Percentiles rank a stretch among this genome's conserved stretches.
These are phyloP conservation scores for Rostrohypoxylon terebratum DNA, from an alignment of 495 filamentous ascomycete genomes.

Conservation along the genomic window DNA sequence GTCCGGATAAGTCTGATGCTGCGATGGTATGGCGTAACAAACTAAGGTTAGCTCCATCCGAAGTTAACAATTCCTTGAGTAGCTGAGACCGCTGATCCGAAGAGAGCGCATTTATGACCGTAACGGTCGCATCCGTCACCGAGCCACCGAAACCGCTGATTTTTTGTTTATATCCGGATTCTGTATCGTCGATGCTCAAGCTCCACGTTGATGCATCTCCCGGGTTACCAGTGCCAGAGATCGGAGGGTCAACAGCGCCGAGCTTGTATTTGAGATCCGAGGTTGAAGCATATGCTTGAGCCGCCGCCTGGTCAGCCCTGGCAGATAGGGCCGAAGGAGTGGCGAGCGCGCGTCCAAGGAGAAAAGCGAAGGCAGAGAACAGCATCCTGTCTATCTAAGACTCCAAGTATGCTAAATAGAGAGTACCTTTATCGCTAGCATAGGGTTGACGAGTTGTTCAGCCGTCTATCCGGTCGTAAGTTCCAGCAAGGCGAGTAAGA, in stretches of 20 bases:
- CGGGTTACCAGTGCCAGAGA: slow-evolving; percentile 56
- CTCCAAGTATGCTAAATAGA: not conserved
- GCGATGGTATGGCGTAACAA: slow-evolving; percentile 68
- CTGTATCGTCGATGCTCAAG: slow-evolving; percentile 62
- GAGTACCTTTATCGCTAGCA: not conserved
- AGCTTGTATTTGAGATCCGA: slow-evolving; percentile 61
- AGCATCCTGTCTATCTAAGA: slow-evolving; percentile 38
- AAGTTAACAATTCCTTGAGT: slow-evolving; percentile 61
- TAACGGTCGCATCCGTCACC: slow-evolving; percentile 67
- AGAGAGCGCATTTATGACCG: slow-evolving; percentile 61
- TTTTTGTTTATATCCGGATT: slow-evolving; percentile 59
- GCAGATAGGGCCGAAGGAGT: slow-evolving; percentile 18
- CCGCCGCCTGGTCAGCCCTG: slow-evolving; percentile 32
- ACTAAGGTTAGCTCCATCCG: slow-evolving; percentile 60
- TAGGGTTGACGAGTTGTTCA: not conserved
- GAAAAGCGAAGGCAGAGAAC: slow-evolving; percentile 30
- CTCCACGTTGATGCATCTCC: slow-evolving; percentile 60
- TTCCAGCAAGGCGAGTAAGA: not conserved
- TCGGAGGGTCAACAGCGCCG: slow-evolving; percentile 55
- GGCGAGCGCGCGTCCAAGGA: slow-evolving; percentile 38
- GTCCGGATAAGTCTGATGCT: slow-evolving; percentile 63
- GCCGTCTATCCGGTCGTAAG: not conserved
- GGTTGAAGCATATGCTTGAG: slow-evolving; percentile 59
- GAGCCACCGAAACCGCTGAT: slow-evolving; percentile 67
- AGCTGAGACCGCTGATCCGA: slow-evolving; percentile 55